Percentiles rank a stretch among this genome's conserved stretches.
phyloP scores from a whole-genome alignment of 108 stramenopile genomes.

The Licmophora abbreviata region DNA sequence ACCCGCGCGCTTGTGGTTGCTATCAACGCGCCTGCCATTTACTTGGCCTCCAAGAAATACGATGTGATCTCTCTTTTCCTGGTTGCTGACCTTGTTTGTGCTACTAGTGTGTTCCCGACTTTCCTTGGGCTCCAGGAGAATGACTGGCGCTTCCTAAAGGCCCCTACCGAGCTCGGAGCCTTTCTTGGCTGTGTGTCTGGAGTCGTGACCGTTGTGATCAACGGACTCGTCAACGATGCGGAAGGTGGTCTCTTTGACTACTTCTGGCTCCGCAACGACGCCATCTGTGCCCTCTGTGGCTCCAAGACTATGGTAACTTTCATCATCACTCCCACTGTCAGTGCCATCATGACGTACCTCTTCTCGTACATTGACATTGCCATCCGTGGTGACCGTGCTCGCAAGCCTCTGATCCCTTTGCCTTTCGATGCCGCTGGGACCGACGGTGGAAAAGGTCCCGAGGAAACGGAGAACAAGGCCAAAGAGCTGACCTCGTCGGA shows the following conservation, averaged over 20 bases:
- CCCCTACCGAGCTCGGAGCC: conserved; percentile 68
- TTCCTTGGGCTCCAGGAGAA: conserved; percentile 57
- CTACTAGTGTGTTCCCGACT: conserved; percentile 61
- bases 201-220: conserved; percentile 57
- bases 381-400: conserved; percentile 52
- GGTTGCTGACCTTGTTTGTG: conserved; percentile 77
- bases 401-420: conserved; percentile 35
- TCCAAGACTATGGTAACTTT: conserved; percentile 65
- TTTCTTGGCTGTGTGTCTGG: conserved; percentile 54
- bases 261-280: conserved; percentile 63
- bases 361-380: conserved; percentile 52
- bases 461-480: too few species aligned
- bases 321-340: conserved; percentile 56
- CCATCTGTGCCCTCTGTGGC: conserved; percentile 67
- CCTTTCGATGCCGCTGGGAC: conserved; percentile 9
- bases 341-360: conserved; percentile 36
- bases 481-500: too few species aligned
- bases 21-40: conserved; percentile 57
- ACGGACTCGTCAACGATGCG: conserved; percentile 47
- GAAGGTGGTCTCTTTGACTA: conserved; percentile 51
- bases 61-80: conserved; percentile 69
- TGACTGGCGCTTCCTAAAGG: conserved; percentile 31
- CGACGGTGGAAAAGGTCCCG: background rate
- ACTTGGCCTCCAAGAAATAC: conserved; percentile 40
- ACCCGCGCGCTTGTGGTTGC: conserved; percentile 37